phyloP scores from a whole-genome alignment of 2,329 filamentous ascomycete genomes.

The Diplodia intermedia region DNA sequence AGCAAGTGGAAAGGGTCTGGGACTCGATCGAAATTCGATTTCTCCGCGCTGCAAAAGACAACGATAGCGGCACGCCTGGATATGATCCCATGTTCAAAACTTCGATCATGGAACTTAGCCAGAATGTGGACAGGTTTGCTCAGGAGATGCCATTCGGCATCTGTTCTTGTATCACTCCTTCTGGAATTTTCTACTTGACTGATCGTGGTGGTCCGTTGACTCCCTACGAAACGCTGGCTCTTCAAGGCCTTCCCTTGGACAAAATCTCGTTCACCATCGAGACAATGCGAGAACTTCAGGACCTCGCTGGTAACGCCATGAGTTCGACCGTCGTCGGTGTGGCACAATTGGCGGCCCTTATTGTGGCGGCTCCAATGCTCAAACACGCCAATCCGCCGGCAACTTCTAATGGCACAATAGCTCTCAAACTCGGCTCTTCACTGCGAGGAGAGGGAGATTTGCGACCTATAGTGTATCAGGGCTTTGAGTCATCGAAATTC shows the following conservation, averaged over 20 bases:
- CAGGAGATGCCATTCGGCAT: constrained; percentile 62
- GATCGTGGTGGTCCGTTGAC: constrained; percentile 66
- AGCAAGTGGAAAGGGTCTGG: constrained; percentile 65
- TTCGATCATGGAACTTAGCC: constrained; percentile 68
- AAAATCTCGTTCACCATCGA: constrained; percentile 70
- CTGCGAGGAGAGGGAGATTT: not conserved
- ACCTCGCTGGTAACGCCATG: constrained; percentile 83
- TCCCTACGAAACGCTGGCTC: constrained; percentile 66
- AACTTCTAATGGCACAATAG: not conserved
- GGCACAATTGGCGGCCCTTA: constrained; percentile 66
- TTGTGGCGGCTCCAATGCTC: constrained; percentile 42
- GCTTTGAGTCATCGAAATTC: not conserved
- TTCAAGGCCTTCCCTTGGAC: constrained; percentile 73
- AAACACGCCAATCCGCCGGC: not conserved
- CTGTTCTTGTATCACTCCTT: constrained; percentile 72
- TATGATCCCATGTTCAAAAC: constrained; percentile 67
- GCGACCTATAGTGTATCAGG: not conserved
- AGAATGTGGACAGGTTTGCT: constrained; percentile 71
- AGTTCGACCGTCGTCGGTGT: constrained; percentile 73
- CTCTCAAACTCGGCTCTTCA: not conserved
- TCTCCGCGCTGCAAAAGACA: constrained; percentile 55
- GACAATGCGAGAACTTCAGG: constrained; percentile 63
- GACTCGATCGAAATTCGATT: constrained; percentile 71
- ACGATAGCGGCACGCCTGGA: constrained; percentile 40
- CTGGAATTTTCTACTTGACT: constrained; percentile 66